Evolutionary conservation across 1,284 basidiomycete genomes (phyloP).

Genomic region (Cryptococcus sp.): DNA sequence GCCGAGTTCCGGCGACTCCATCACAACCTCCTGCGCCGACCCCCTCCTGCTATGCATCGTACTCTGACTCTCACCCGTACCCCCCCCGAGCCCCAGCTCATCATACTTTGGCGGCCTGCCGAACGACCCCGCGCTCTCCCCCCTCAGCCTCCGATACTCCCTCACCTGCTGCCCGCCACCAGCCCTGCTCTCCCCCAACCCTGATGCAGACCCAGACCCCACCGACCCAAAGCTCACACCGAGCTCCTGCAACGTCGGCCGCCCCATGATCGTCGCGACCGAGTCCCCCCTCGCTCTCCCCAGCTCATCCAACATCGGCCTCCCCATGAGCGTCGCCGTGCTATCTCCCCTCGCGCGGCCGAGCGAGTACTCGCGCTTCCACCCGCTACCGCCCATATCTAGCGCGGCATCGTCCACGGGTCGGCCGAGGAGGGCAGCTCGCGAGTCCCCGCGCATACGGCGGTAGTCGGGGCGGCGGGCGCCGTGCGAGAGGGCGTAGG

Average conservation of each 20-base stretch:
- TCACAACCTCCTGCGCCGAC: slow-evolving; percentile 1
- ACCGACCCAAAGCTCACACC: background rate
- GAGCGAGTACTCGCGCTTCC: slow-evolving; percentile 5
- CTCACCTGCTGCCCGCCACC: background rate
- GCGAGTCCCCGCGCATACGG: slow-evolving; percentile 33
- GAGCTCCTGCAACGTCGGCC: background rate
- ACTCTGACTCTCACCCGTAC: background rate
- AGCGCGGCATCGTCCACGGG: slow-evolving; percentile 20
- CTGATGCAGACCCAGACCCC: no score
- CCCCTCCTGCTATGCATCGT: background rate
- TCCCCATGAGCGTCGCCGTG: background rate
- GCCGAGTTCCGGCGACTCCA: background rate
- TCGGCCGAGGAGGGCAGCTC: slow-evolving; percentile 32
- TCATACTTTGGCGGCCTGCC: slow-evolving; percentile 18
- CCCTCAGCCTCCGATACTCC: slow-evolving; percentile 18
- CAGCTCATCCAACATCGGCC: slow-evolving; percentile 7
- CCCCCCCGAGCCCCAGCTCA: background rate
- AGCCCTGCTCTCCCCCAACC: background rate
- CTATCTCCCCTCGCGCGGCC: slow-evolving; percentile 3
- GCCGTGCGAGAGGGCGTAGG: slow-evolving; percentile 27
- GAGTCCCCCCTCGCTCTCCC: slow-evolving; percentile 1
- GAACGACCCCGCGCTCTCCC: slow-evolving; percentile 31
- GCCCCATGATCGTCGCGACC: background rate
- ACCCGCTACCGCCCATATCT: slow-evolving; percentile 10
- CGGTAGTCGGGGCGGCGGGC: slow-evolving; percentile 29